Evolutionary conservation across 2,329 filamentous ascomycete species (phyloP).

Genomic region (Claviceps pazoutovae): DNA sequence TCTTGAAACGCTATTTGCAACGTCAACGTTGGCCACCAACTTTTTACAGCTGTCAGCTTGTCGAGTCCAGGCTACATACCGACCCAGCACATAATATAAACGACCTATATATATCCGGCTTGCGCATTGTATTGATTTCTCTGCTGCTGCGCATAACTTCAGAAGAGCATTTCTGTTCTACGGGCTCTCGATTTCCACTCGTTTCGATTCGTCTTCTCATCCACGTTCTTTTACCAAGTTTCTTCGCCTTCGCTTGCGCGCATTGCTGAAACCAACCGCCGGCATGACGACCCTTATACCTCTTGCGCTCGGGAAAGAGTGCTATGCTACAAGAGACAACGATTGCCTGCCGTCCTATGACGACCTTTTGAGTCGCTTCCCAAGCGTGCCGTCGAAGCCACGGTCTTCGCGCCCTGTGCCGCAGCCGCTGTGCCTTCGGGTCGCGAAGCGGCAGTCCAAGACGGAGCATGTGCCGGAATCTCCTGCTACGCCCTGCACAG

Average conservation of each 20-base stretch:
- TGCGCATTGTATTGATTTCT: too few species aligned
- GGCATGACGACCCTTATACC: constrained; percentile 20
- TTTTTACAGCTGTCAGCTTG: not conserved
- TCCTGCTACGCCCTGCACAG: constrained; percentile 22
- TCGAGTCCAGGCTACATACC: not conserved
- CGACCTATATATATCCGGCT: not conserved
- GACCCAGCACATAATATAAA: too few species aligned
- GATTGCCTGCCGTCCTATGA: not conserved
- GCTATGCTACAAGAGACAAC: constrained; percentile 1
- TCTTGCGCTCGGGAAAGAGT: constrained; percentile 14
- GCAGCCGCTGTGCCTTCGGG: not conserved
- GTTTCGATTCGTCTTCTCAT: not conserved
- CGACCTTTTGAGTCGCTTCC: not conserved
- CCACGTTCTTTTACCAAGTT: not conserved
- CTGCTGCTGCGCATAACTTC: too few species aligned
- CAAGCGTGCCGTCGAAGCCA: not conserved
- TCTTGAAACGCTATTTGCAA: constrained; percentile 5
- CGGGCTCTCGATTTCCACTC: too few species aligned
- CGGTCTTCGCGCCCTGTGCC: not conserved
- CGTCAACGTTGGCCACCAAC: constrained; percentile 1
- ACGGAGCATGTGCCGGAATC: not conserved
- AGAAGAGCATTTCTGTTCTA: too few species aligned
- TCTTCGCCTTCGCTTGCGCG: not conserved
- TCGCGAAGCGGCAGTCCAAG: not conserved
- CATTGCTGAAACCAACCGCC: not conserved